phyloP scores from a whole-genome alignment of 2,329 filamentous ascomycete genomes.

The Trichoderma lentiforme region DNA sequence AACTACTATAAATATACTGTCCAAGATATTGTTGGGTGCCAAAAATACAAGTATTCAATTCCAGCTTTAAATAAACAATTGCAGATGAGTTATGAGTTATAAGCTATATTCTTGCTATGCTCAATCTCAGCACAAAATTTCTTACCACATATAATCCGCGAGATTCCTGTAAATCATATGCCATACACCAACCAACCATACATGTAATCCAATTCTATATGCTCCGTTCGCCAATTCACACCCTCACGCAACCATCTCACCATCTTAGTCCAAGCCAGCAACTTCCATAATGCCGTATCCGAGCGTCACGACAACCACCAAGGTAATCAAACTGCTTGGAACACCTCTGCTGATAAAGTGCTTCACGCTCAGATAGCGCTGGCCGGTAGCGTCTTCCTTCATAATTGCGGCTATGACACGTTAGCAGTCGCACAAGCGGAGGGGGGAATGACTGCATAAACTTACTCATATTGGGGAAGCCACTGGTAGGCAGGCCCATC shows the following conservation, averaged over 20 bases:
- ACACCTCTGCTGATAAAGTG: constrained; percentile 96
- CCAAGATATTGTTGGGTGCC: not conserved
- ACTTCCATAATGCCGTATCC: constrained; percentile 89
- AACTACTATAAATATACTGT: not conserved
- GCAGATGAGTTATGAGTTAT: not conserved
- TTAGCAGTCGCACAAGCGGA: constrained; percentile 22
- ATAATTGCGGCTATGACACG: constrained; percentile 77
- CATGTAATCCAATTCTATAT: not conserved
- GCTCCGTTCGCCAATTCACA: not conserved
- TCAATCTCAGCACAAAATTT: not conserved
- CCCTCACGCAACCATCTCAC: not conserved
- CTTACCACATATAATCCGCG: not conserved
- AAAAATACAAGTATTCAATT: not conserved
- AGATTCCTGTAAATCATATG: not conserved
- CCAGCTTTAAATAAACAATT: not conserved
- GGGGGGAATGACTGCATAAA: constrained; percentile 28
- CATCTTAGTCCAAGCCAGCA: constrained; percentile 53
- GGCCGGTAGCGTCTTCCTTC: constrained; percentile 95
- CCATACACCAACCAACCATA: not conserved
- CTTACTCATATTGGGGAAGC: constrained; percentile 99
- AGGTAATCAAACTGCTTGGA: constrained; percentile 77
- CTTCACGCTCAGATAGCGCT: constrained; percentile 85
- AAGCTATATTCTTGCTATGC: not conserved
- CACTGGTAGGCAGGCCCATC: constrained; percentile 93
- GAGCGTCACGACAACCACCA: constrained; percentile 78